Evolutionary conservation across 2,329 filamentous ascomycete species (phyloP).

Genomic region (Eurotiales sp.): DNA sequence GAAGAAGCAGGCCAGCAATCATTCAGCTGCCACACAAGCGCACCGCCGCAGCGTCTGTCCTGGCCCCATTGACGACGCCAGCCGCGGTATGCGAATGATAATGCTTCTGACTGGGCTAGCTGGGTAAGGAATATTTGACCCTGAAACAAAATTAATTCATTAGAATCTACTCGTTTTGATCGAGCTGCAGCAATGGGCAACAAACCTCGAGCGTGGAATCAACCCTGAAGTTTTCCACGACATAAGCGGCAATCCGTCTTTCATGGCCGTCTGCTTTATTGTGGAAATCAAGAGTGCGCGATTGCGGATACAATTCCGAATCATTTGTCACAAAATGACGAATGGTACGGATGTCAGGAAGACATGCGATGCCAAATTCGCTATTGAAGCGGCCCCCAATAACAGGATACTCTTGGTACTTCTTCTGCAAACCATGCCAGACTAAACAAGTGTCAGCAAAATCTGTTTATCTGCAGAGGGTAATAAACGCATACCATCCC

Average conservation of each 20-base stretch:
- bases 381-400: slow-evolving; percentile 78
- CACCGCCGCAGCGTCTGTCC: slow-evolving; percentile 24
- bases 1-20: slow-evolving; percentile 59
- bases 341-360: slow-evolving; percentile 61
- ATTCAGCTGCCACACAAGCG: slow-evolving; percentile 32
- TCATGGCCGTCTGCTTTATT: slow-evolving; percentile 85
- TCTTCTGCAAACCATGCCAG: slow-evolving; percentile 80
- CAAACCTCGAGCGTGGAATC: slow-evolving; percentile 46
- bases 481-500: slow-evolving; percentile 55
- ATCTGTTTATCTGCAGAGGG: background rate
- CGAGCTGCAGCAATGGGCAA: slow-evolving; percentile 50
- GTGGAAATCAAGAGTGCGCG: slow-evolving; percentile 79
- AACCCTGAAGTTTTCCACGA: slow-evolving; percentile 8
- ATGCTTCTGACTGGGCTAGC: slow-evolving; percentile 51
- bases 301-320: slow-evolving; percentile 69
- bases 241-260: slow-evolving; percentile 71
- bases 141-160: background rate
- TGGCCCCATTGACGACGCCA: slow-evolving; percentile 34
- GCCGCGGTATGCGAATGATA: slow-evolving; percentile 52
- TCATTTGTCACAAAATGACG: slow-evolving; percentile 58
- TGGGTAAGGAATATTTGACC: slow-evolving; percentile 41
- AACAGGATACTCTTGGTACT: slow-evolving; percentile 69
- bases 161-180: background rate
- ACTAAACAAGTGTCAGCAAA: slow-evolving; percentile 37
- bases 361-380: slow-evolving; percentile 86